phyloP scores from a whole-genome alignment of 371 early-diverging fungal species.

The Mortierella sp. region DNA sequence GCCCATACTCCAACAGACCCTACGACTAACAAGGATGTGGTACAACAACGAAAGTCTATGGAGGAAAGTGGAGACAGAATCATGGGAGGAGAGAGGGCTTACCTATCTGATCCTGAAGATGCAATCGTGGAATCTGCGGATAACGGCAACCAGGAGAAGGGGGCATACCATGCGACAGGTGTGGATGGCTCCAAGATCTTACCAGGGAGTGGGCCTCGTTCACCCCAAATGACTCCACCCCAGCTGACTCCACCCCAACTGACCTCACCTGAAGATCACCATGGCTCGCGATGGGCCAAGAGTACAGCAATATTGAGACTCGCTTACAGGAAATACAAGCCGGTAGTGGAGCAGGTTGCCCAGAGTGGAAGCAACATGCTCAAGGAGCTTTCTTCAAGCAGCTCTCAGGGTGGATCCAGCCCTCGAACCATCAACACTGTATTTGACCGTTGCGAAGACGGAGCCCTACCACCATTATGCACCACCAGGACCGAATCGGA shows the following conservation, averaged over 20 bases:
- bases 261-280: constrained; percentile 4
- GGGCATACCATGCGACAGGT: too few relatives aligned
- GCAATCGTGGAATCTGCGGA: too few relatives aligned
- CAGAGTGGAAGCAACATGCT: constrained; percentile 1
- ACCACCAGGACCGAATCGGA: constrained; percentile 12
- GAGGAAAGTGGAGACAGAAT: constrained; percentile 6
- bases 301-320: constrained; percentile 22
- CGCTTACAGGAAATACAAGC: constrained; percentile 37
- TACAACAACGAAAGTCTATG: constrained; percentile 17
- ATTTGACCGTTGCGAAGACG: neutral
- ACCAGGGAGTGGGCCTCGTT: too few relatives aligned
- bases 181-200: too few relatives aligned
- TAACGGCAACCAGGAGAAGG: too few relatives aligned
- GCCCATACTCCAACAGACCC: constrained; percentile 16
- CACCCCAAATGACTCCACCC: too few relatives aligned
- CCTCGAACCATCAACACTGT: neutral
- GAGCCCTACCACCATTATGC: neutral
- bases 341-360: constrained; percentile 33
- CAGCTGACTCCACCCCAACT: neutral
- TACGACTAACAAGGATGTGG: constrained; percentile 22
- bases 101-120: too few relatives aligned
- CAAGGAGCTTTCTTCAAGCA: neutral
- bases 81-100: neutral
- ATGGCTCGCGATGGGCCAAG: constrained; percentile 19
- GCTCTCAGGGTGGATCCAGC: neutral